Percentiles rank a stretch among this genome's conserved stretches.
phyloP scores from a whole-genome alignment of 2,329 filamentous ascomycete genomes.

The Sporothrix euskadiensis region DNA sequence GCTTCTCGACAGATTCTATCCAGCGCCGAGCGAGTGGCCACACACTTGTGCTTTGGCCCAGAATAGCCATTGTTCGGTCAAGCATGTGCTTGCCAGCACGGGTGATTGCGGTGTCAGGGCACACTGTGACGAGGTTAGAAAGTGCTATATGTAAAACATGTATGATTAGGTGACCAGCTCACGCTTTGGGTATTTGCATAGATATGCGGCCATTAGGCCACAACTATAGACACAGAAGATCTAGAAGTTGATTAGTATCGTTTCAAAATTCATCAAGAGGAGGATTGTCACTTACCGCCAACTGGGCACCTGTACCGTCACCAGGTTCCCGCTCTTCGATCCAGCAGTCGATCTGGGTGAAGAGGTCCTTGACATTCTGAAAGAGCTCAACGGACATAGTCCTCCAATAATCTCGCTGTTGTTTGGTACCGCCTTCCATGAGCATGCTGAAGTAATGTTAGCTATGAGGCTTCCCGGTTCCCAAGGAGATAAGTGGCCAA shows the following conservation, averaged over 20 bases:
- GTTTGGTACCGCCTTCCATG: constrained; percentile 40
- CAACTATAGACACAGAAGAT: constrained; percentile 56
- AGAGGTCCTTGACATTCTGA: constrained; percentile 48
- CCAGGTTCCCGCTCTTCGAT: constrained; percentile 48
- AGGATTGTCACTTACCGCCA: constrained; percentile 42
- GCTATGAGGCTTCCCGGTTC: not conserved
- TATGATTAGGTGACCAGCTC: not conserved
- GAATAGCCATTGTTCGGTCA: constrained; percentile 45
- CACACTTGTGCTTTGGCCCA: constrained; percentile 50
- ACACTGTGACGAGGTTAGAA: constrained; percentile 39
- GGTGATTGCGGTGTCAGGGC: constrained; percentile 43
- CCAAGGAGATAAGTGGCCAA: not conserved
- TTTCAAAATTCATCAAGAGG: no score
- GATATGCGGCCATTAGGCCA: constrained; percentile 51
- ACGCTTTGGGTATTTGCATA: constrained; percentile 46
- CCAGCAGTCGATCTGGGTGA: constrained; percentile 52
- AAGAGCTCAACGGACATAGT: constrained; percentile 50
- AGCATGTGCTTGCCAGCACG: constrained; percentile 49
- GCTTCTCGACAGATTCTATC: constrained; percentile 49
- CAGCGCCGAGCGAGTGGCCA: constrained; percentile 54
- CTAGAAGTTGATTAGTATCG: constrained; percentile 29
- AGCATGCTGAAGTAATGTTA: constrained; percentile 43
- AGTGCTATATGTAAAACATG: not conserved
- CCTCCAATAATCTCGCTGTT: constrained; percentile 41
- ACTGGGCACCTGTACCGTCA: constrained; percentile 53